Evolutionary conservation across 352 stramenopile species (phyloP).

Genomic region (Phytopythium ostracodes): DNA sequence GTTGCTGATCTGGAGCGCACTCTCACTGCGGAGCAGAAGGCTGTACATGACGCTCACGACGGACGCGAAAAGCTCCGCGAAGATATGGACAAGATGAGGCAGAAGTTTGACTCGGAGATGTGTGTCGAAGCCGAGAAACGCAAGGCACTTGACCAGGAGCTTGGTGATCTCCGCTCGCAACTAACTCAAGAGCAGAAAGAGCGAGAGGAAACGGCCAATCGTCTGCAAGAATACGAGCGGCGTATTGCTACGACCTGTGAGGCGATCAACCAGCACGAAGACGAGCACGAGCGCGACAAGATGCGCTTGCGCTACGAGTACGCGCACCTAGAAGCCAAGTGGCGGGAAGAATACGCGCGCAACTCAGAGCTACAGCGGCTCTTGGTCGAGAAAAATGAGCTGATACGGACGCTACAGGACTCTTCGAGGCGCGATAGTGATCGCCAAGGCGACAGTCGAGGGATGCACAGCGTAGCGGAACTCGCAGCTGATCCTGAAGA

Average conservation of each 20-base stretch:
- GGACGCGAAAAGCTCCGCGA: constrained; percentile 13
- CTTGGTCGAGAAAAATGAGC: constrained; percentile 67
- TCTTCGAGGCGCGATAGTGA: no score
- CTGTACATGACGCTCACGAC: constrained; percentile 5
- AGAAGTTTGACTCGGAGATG: constrained; percentile 19
- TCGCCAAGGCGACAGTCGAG: not conserved
- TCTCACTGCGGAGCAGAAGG: constrained; percentile 6
- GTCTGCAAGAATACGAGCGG: constrained; percentile 69
- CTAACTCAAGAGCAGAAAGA: constrained; percentile 46
- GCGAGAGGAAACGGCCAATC: constrained; percentile 58
- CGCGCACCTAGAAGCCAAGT: constrained; percentile 25
- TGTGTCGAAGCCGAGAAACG: constrained; percentile 7
- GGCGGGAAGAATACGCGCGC: constrained; percentile 45
- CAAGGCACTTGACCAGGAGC: constrained; percentile 22
- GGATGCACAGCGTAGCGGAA: no score
- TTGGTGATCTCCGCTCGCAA: constrained; percentile 26
- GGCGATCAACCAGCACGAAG: constrained; percentile 70
- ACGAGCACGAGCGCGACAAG: constrained; percentile 52
- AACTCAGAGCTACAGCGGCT: constrained; percentile 53
- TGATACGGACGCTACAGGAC: constrained; percentile 21
- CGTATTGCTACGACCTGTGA: constrained; percentile 63
- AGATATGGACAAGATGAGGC: constrained; percentile 10
- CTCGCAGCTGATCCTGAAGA: not conserved
- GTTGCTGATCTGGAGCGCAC: constrained; percentile 27
- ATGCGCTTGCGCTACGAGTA: constrained; percentile 35